Conservation (phyloP, 331 rosid species). For the Malus hybrid region DNA sequence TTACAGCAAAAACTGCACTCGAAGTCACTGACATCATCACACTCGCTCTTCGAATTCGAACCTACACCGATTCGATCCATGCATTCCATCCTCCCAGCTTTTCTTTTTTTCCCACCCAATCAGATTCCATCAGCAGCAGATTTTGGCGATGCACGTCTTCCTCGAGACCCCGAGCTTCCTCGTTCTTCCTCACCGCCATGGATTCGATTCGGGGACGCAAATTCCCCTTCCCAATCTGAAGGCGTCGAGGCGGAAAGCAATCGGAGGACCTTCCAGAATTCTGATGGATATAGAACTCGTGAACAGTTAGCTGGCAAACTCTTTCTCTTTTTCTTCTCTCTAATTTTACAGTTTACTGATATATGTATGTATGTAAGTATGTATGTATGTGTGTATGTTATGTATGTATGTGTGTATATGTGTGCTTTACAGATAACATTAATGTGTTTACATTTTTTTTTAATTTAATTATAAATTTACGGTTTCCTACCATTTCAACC, state of each 20-base stretch:
- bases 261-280: neutral
- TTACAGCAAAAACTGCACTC: neutral
- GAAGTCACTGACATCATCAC: neutral
- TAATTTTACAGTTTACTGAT: neutral
- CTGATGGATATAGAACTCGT: neutral
- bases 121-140: neutral
- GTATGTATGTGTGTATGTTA: too few relatives aligned
- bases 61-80: neutral
- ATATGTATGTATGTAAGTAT: neutral
- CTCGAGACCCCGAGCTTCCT: neutral
- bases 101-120: neutral
- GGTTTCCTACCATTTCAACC: neutral
- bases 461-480: too few relatives aligned
- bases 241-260: neutral
- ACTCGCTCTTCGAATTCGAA: neutral
- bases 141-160: neutral
- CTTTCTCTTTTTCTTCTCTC: neutral
- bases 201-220: neutral
- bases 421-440: neutral
- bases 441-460: neutral
- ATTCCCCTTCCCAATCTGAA: neutral
- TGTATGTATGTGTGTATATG: neutral
- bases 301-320: neutral
- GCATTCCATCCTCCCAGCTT: neutral
- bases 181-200: neutral